Conservation (phyloP, 2,329 filamentous ascomycete species). For the Botrytis medusae region DNA sequence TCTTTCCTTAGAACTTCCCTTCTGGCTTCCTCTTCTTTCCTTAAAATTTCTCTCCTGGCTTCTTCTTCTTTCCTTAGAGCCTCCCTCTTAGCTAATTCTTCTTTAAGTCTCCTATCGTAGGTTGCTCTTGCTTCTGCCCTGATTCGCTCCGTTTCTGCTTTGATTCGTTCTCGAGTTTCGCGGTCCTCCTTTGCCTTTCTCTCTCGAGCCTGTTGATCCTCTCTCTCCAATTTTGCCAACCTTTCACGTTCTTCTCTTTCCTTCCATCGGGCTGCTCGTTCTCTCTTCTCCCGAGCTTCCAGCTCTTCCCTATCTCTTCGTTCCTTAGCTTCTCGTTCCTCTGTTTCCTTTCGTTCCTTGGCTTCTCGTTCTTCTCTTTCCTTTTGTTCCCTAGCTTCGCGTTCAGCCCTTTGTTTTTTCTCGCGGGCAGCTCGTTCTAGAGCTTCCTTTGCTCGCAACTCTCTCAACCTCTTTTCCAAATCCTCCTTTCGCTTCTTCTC, state of each 20-base stretch:
- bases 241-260: constrained; percentile 40
- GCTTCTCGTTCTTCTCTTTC: constrained; percentile 45
- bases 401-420: constrained; percentile 42
- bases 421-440: constrained; percentile 42
- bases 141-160: neutral
- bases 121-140: constrained; percentile 46
- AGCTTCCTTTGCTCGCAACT: constrained; percentile 58
- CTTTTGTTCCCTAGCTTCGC: constrained; percentile 45
- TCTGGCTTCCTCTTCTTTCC: constrained; percentile 34
- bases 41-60: constrained; percentile 28
- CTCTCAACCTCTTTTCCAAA: constrained; percentile 52
- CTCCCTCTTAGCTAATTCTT: constrained; percentile 37
- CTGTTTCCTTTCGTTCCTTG: constrained; percentile 55
- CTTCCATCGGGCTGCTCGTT: constrained; percentile 46
- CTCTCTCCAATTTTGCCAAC: constrained; percentile 24
- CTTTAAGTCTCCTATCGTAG: constrained; percentile 42
- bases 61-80: constrained; percentile 32
- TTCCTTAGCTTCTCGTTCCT: constrained; percentile 25
- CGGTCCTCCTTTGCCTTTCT: constrained; percentile 49
- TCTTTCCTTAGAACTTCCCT: constrained; percentile 25
- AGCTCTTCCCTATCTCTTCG: constrained; percentile 30
- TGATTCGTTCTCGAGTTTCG: constrained; percentile 45
- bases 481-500: constrained; percentile 61
- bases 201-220: constrained; percentile 28
- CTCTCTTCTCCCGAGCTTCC: constrained; percentile 27